Evolutionary conservation across 768 basidiomycete genomes (phyloP).

Genomic region (Pluteus cervinus): DNA sequence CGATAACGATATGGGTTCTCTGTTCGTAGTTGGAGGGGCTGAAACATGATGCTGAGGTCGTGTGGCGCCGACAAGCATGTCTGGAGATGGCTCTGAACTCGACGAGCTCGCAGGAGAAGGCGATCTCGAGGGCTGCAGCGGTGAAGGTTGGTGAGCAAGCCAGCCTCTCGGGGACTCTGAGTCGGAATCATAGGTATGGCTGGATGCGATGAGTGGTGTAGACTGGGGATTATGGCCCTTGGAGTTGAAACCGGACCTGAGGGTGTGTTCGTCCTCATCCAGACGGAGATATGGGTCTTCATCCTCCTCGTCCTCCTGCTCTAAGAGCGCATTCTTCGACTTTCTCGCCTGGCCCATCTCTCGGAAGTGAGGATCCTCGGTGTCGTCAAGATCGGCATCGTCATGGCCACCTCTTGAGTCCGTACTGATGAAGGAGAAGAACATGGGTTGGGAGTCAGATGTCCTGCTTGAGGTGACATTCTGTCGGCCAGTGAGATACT

Average conservation of each 20-base stretch:
- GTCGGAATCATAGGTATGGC: constrained; percentile 24
- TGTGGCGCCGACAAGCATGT: constrained; percentile 28
- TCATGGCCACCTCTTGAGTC: constrained; percentile 58
- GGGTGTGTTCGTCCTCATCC: constrained; percentile 53
- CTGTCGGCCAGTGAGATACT: constrained; percentile 68
- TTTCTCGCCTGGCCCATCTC: constrained; percentile 28
- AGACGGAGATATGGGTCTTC: constrained; percentile 76
- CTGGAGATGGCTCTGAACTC: constrained; percentile 34
- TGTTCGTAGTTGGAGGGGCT: constrained; percentile 31
- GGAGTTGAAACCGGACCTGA: constrained; percentile 22
- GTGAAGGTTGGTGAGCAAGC: constrained; percentile 73
- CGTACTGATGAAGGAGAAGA: constrained; percentile 85
- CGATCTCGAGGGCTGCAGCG: constrained; percentile 35
- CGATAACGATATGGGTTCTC: constrained; percentile 49
- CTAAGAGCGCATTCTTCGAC: constrained; percentile 20
- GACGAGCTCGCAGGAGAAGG: constrained; percentile 39
- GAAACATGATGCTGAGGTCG: constrained; percentile 31
- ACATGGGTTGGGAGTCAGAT: constrained; percentile 74
- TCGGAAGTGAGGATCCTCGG: constrained; percentile 72
- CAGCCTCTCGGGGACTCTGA: constrained; percentile 47
- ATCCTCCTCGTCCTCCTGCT: constrained; percentile 38
- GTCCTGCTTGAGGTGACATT: constrained; percentile 42
- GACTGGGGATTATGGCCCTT: constrained; percentile 25
- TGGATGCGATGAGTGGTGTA: constrained; percentile 30
- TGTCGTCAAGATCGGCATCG: constrained; percentile 57